Base-by-base conservation (phyloP, 768 basidiomycete species). In the Suillus placidus region DNA sequence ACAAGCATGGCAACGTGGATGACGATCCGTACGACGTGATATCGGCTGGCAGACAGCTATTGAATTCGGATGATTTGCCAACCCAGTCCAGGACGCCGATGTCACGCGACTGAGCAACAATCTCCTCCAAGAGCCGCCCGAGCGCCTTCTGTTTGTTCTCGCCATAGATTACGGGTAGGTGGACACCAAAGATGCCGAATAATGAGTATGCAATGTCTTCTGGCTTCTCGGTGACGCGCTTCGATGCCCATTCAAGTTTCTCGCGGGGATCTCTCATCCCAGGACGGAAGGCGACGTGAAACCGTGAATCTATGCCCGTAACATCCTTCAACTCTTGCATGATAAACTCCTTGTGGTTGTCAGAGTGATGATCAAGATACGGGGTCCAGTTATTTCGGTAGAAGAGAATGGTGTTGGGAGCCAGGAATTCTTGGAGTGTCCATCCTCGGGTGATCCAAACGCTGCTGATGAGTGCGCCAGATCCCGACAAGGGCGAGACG, bases 311-410 rank as follows among this genome's bases (percentile, higher is more conserved):
- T 52, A 52, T 52, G 26, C 26, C 51, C 8, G 16, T 52, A 6
- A 9, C 23, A 30, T 30, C 51, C 16, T 18, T 16, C 26, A 52
- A 30, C 51, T 52, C 51, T 16, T 30, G 26, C 51, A 52, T 52
- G 26, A 52, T 30, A 52, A 9, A 30, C 51, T 30, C 26, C 51
- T 52, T 52, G 16, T 52, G 51, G 26, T 52, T 52, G 14, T 6
- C 14, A 52, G 14, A 30, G 26, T 16, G 26, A 30, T 52, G 0
- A 30, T 52, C 51, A 9, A 52, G 51, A 30, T 30, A 64, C 14
- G 74, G 47, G 3, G 66, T 69, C 73, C 73, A 74, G 7, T 20
- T 23, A 52, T 62, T 71, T 54, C 64, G 72, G 66, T 74, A 74
- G 66, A 74, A 74, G 34, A 72, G 20, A 35, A 56, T 35, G 3